Evolutionary conservation across 106 monocot genomes (phyloP).

Genomic region (Agapanthus africanus): DNA sequence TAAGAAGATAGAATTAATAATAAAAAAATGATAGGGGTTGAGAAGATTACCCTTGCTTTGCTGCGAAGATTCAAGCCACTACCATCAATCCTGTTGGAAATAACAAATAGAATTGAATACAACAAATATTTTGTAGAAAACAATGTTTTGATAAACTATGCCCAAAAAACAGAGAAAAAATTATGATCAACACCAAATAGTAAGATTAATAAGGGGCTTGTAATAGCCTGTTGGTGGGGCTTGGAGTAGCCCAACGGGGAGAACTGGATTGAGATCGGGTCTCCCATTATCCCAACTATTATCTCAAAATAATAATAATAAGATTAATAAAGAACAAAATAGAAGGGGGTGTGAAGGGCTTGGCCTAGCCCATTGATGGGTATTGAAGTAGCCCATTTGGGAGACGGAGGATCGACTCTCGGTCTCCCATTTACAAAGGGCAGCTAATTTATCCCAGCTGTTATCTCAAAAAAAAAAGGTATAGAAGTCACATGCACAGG

Average conservation of each 20-base stretch:
- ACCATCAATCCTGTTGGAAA: slow-evolving; percentile 40
- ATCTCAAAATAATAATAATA: no score
- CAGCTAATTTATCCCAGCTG: no score
- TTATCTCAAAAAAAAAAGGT: neutral
- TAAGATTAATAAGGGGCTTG: no score
- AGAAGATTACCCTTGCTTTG: slow-evolving; percentile 46
- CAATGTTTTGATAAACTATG: neutral
- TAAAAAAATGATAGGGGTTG: neutral
- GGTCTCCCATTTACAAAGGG: no score
- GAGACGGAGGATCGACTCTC: no score
- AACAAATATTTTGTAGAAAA: no score
- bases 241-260: neutral
- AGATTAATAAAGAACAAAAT: no score
- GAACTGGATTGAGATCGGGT: neutral
- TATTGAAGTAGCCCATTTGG: no score
- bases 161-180: neutral
- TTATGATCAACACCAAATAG: neutral
- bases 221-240: neutral
- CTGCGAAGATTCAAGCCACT: slow-evolving; percentile 44
- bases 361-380: no score
- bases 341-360: no score
- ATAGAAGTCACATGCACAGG: neutral
- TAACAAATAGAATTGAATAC: neutral
- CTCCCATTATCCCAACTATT: no score
- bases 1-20: neutral